Base-by-base conservation (phyloP, 2,329 filamentous ascomycete genomes). In the Fusarium gaditjirri region DNA sequence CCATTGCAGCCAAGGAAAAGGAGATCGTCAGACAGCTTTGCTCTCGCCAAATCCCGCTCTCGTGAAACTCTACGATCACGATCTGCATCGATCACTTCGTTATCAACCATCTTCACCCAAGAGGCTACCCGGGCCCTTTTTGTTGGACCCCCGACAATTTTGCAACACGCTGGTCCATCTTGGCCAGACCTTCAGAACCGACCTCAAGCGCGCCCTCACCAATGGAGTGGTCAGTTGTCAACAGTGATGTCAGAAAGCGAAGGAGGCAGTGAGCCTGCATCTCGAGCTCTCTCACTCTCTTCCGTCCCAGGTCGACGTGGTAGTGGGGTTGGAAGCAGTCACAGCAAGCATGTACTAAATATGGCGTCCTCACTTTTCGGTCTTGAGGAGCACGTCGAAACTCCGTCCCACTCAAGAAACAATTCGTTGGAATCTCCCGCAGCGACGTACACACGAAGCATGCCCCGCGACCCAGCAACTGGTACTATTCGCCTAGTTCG, bases 181-280 rank as follows among this genome's bases (percentile, higher is more conserved):
- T 77, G 76, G 70, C 69, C 73, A 33, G 65, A 77, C 13, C 66
- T 75, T 19, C 65, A 65, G 31, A 59, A 57, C 19, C 58, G 67
- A 33, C 58, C 77, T 21, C 66, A 72, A 49, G 44, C 68, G 50
- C 79, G 84, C 65, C 84, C 85, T 61, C 88, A 90, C 76, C 87
- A 88, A 84, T 91, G 89, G 88, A 90, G 88, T 79, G 87, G 87
- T 47, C 88, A 90, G 79, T 83, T 91, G 44, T 91, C 90, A 42
- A 90, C 89, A 47, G 89, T 91, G 68, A 83, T 87, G 79, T 91
- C 89, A 38, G 89, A 90, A 77, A 88, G 87, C 76, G 89, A 91
- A 70, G 83, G 80, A 46, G 83, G 80, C 39, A 89, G 86, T 76
- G 82, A 85, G 36, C 83, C 83, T 42, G 83, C 81, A 21, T 88